Conservation (phyloP, 1,139 yeast genomes). For the Hanseniaspora gamundiae region DNA sequence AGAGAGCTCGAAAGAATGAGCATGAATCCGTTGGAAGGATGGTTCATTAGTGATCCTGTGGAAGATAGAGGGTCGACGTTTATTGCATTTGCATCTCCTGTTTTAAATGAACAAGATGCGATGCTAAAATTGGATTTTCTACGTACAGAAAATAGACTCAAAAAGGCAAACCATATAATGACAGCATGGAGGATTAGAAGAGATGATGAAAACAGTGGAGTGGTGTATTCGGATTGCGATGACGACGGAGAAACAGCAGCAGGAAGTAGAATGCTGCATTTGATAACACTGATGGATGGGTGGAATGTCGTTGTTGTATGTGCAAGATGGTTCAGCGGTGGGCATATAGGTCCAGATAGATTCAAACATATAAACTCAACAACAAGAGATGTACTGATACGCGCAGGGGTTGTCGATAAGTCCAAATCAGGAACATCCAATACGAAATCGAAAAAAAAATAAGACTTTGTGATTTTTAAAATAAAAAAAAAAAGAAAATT, state of each 20-base stretch:
- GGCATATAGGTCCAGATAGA: constrained; percentile 82
- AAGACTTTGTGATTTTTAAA: not conserved
- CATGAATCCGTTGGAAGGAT: constrained; percentile 40
- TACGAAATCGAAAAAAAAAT: constrained; percentile 19
- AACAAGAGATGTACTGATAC: constrained; percentile 71
- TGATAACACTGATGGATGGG: constrained; percentile 68
- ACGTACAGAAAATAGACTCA: constrained; percentile 51
- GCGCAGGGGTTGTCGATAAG: constrained; percentile 40
- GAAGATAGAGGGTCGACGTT: constrained; percentile 79
- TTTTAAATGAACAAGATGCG: constrained; percentile 55
- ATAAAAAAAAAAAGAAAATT: too few species aligned
- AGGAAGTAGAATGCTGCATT: constrained; percentile 75
- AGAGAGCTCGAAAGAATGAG: constrained; percentile 2
- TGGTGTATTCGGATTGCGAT: constrained; percentile 67
- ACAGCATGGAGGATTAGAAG: constrained; percentile 72
- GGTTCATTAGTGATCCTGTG: constrained; percentile 70
- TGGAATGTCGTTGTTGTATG: constrained; percentile 78
- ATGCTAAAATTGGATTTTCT: constrained; percentile 37
- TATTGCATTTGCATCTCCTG: constrained; percentile 60
- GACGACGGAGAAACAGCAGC: constrained; percentile 98
- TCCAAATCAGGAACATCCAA: constrained; percentile 7
- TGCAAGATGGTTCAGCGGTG: constrained; percentile 90
- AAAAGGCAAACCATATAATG: constrained; percentile 69
- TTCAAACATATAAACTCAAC: constrained; percentile 87
- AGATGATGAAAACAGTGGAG: too few species aligned